Percentiles rank a stretch among this genome's conserved stretches.
Conservation (phyloP, 2,329 filamentous ascomycete genomes). For the Aspergillus sojae region DNA sequence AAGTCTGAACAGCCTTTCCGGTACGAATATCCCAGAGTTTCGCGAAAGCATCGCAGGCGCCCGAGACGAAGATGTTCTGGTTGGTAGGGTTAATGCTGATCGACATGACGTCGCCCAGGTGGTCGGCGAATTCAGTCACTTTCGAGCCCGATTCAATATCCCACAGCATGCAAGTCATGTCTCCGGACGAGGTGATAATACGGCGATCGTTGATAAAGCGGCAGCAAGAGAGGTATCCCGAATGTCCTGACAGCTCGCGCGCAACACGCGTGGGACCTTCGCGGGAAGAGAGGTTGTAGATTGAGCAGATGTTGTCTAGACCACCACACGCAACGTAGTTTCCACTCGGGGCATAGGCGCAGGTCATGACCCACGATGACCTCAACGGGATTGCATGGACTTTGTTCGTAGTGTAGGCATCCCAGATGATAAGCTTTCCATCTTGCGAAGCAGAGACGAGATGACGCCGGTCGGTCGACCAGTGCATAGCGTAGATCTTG, state of each 20-base stretch:
- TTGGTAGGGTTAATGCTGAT: slow-evolving; percentile 99
- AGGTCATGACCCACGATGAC: slow-evolving; percentile 99
- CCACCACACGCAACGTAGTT: slow-evolving; percentile 99
- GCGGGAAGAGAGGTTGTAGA: slow-evolving; percentile 96
- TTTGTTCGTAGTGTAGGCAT: slow-evolving; percentile 99
- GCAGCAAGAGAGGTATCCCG: slow-evolving; percentile 96
- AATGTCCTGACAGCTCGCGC: slow-evolving; percentile 93
- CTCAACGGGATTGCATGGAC: slow-evolving; percentile 96
- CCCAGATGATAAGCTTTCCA: slow-evolving; percentile 99
- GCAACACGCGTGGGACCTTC: slow-evolving; percentile 97
- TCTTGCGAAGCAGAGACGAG: slow-evolving; percentile 98
- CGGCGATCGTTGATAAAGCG: slow-evolving; percentile 98
- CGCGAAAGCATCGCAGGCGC: slow-evolving; percentile 96
- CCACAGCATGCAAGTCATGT: slow-evolving; percentile 99
- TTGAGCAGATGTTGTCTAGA: slow-evolving; percentile 98
- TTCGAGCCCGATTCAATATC: slow-evolving; percentile 98
- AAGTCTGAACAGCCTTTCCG: slow-evolving; percentile 97
- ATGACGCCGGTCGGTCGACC: slow-evolving; percentile 97
- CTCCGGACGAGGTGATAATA: slow-evolving; percentile 95
- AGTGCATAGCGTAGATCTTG: slow-evolving; percentile 99
- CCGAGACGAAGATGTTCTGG: slow-evolving; percentile 99
- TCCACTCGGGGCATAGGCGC: slow-evolving; percentile 95
- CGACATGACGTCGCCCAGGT: slow-evolving; percentile 98
- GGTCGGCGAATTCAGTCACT: slow-evolving; percentile 96
- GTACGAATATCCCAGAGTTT: slow-evolving; percentile 99